Conservation (phyloP, 306 rosid species). For the Prunus fruticosa region DNA sequence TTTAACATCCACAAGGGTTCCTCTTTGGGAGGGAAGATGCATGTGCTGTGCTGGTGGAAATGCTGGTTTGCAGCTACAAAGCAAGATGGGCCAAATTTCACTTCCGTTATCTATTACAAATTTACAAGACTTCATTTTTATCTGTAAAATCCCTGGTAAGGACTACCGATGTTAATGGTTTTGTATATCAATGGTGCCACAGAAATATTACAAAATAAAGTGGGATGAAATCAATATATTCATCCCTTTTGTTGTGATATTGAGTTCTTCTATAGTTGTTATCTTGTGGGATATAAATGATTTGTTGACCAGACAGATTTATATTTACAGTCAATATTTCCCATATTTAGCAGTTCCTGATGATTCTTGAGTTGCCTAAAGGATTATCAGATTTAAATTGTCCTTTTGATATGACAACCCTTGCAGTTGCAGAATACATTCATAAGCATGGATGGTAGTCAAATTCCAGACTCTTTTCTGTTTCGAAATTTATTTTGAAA, state of each 20-base stretch:
- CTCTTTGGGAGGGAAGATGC: conserved; percentile 13
- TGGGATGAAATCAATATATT: not conserved
- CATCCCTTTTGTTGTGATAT: not conserved
- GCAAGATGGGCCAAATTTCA: not conserved
- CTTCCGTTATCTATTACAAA: not conserved
- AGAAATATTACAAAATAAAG: not conserved
- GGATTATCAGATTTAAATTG: too few relatives aligned
- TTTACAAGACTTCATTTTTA: not conserved
- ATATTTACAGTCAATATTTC: not conserved
- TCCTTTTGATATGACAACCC: too few relatives aligned
- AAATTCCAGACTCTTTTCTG: too few relatives aligned
- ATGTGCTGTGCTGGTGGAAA: conserved; percentile 21
- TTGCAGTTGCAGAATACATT: too few relatives aligned
- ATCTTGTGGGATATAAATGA: not conserved
- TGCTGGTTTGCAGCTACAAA: not conserved
- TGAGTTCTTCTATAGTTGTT: not conserved
- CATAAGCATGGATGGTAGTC: too few relatives aligned
- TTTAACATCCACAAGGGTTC: not conserved
- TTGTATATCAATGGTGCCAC: not conserved
- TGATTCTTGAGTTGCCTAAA: too few relatives aligned
- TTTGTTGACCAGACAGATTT: not conserved
- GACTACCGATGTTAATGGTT: not conserved
- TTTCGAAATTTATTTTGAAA: too few relatives aligned
- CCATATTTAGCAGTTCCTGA: not conserved
- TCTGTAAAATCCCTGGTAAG: not conserved